These are phyloP conservation scores for Russula vinacea DNA, from an alignment of 768 basidiomycete genomes.

Conservation along the genomic window DNA sequence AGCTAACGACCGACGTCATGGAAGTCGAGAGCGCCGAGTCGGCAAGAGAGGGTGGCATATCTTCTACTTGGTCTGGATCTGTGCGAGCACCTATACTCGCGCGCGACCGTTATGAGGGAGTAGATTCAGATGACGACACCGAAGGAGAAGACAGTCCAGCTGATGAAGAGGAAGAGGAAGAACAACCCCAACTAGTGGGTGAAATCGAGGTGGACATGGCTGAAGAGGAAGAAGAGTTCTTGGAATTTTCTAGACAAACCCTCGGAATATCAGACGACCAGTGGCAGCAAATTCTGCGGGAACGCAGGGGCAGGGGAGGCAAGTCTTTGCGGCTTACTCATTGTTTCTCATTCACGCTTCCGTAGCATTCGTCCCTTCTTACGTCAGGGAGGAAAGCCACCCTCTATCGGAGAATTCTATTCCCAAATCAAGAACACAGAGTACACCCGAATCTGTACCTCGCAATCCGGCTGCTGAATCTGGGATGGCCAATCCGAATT, in stretches of 20 bases:
- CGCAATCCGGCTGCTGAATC: slow-evolving; percentile 32
- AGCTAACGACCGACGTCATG: slow-evolving; percentile 43
- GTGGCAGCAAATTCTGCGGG: slow-evolving; percentile 82
- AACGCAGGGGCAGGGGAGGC: slow-evolving; percentile 82
- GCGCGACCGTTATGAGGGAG: slow-evolving; percentile 86
- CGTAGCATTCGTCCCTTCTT: slow-evolving; percentile 34
- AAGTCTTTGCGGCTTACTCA: slow-evolving; percentile 34
- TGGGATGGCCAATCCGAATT: slow-evolving; percentile 56
- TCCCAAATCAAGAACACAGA: not conserved
- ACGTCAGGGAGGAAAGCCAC: slow-evolving; percentile 24
- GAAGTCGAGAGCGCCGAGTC: slow-evolving; percentile 30
- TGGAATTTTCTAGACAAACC: slow-evolving; percentile 90
- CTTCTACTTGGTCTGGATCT: slow-evolving; percentile 34
- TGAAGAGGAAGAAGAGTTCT: slow-evolving; percentile 90
- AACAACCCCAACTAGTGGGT: slow-evolving; percentile 77
- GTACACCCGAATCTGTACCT: slow-evolving; percentile 6
- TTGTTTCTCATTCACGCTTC: slow-evolving; percentile 1
- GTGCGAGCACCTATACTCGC: slow-evolving; percentile 77
- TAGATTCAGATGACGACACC: slow-evolving; percentile 86
- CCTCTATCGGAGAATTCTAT: not conserved
- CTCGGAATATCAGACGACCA: slow-evolving; percentile 86
- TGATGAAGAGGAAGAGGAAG: slow-evolving; percentile 69
- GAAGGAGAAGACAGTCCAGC: slow-evolving; percentile 57
- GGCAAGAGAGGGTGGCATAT: not conserved
- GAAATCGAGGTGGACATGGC: slow-evolving; percentile 89